Percentiles rank a stretch among this genome's conserved stretches.
Conservation (phyloP, 495 filamentous ascomycete species). For the Stereocaulon alpinum region DNA sequence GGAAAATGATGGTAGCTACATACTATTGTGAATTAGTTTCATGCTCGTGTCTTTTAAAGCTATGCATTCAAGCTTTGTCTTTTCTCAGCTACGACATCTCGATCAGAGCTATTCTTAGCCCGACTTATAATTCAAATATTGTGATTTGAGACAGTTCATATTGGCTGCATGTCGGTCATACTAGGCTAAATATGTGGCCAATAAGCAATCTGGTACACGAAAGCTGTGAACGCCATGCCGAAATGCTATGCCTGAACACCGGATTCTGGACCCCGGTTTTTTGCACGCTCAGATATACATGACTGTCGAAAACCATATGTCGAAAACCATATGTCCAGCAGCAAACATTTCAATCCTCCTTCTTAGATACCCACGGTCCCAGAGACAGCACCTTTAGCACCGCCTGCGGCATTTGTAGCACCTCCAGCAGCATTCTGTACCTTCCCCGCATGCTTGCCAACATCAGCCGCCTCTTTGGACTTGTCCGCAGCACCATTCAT, state of each 20-base stretch:
- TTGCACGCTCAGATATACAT: not conserved
- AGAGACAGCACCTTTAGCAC: conserved; percentile 9
- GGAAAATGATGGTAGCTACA: too few species aligned
- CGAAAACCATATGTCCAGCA: not conserved
- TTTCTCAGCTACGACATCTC: too few species aligned
- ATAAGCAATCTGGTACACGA: not conserved
- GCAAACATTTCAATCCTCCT: not conserved
- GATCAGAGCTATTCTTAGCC: too few species aligned
- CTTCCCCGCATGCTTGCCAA: conserved; percentile 24
- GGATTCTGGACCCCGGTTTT: not conserved
- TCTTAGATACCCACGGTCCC: not conserved
- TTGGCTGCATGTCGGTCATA: too few species aligned
- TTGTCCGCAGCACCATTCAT: conserved; percentile 19
- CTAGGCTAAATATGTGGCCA: not conserved
- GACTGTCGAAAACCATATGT: not conserved
- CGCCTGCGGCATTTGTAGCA: conserved; percentile 15
- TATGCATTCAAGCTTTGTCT: too few species aligned
- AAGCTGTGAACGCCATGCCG: not conserved
- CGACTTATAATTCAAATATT: too few species aligned
- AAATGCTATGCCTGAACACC: conserved; percentile 7
- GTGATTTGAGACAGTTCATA: too few species aligned
- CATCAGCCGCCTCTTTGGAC: conserved; percentile 39
- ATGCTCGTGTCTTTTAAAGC: too few species aligned
- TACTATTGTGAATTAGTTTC: too few species aligned
- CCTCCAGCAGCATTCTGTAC: conserved; percentile 19